These are phyloP conservation scores for Musa beccarii DNA, from an alignment of 176 grass and related monocot genomes.

Conservation along the genomic window DNA sequence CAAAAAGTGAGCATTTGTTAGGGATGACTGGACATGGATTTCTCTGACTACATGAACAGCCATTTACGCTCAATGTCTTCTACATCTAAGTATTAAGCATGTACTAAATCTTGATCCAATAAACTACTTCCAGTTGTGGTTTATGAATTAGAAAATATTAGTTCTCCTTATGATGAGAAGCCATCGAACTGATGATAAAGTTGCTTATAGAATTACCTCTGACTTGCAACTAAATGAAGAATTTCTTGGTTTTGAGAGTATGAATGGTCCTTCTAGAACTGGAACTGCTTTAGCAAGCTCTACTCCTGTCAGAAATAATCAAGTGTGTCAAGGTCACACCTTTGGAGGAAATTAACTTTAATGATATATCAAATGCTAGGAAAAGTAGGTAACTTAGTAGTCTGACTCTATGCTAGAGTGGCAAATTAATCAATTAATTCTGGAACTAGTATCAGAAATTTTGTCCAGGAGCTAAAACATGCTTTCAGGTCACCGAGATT, in stretches of 20 bases:
- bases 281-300: slow-evolving; percentile 20
- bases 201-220: slow-evolving; percentile 6
- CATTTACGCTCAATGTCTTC: background rate
- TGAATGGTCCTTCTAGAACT: slow-evolving; percentile 15
- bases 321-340: background rate
- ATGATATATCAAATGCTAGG: background rate
- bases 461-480: background rate
- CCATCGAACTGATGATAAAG: background rate
- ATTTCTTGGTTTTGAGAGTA: slow-evolving; percentile 7
- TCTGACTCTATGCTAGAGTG: background rate
- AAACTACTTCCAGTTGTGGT: background rate
- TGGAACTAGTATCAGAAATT: background rate
- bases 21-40: background rate
- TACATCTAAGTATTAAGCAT: no score
- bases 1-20: background rate
- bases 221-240: slow-evolving; percentile 27
- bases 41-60: background rate
- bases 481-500: background rate
- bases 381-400: background rate
- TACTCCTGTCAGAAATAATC: slow-evolving; percentile 36
- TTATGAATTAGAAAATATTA: background rate
- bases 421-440: background rate
- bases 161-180: background rate
- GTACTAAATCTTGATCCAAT: no score
- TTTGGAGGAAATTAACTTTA: background rate